These are phyloP conservation scores for Aspergillus sp. DNA, from an alignment of 2,329 filamentous ascomycete species.

Conservation along the genomic window DNA sequence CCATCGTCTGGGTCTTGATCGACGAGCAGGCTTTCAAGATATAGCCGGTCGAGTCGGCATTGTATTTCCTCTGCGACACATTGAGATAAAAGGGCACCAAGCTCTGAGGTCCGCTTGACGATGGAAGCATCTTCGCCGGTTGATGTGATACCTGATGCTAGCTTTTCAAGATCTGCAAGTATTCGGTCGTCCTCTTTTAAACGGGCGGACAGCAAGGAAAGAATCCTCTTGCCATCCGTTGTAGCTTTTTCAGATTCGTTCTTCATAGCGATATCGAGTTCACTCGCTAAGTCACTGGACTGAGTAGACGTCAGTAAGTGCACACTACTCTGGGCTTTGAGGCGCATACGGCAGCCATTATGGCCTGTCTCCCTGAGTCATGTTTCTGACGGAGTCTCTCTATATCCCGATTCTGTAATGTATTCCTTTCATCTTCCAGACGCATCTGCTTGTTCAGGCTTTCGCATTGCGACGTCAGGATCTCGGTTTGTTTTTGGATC, in stretches of 20 bases:
- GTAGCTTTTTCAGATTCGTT: constrained; percentile 29
- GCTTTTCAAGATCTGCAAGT: constrained; percentile 28
- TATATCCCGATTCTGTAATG: constrained; percentile 24
- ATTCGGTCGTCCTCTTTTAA: constrained; percentile 38
- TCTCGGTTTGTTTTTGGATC: constrained; percentile 32
- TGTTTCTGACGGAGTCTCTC: constrained; percentile 33
- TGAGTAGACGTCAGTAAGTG: constrained; percentile 16
- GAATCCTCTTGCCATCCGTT: constrained; percentile 31
- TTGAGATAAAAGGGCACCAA: constrained; percentile 29
- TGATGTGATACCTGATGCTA: constrained; percentile 26
- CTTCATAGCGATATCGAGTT: constrained; percentile 30
- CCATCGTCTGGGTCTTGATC: not conserved
- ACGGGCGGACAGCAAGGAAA: constrained; percentile 29
- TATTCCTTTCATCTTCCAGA: constrained; percentile 19
- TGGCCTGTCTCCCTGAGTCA: constrained; percentile 33
- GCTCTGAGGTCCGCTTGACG: constrained; percentile 25
- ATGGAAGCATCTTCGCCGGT: constrained; percentile 27
- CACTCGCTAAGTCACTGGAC: constrained; percentile 34
- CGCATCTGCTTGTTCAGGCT: constrained; percentile 25
- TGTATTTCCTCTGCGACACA: constrained; percentile 37
- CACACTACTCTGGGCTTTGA: not conserved
- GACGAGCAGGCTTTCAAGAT: constrained; percentile 29
- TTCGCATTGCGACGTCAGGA: constrained; percentile 31
- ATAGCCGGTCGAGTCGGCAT: constrained; percentile 39
- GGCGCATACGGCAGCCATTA: constrained; percentile 29